phyloP scores from a whole-genome alignment of 2,329 filamentous ascomycete genomes.

The Paramyrothecium roridum region DNA sequence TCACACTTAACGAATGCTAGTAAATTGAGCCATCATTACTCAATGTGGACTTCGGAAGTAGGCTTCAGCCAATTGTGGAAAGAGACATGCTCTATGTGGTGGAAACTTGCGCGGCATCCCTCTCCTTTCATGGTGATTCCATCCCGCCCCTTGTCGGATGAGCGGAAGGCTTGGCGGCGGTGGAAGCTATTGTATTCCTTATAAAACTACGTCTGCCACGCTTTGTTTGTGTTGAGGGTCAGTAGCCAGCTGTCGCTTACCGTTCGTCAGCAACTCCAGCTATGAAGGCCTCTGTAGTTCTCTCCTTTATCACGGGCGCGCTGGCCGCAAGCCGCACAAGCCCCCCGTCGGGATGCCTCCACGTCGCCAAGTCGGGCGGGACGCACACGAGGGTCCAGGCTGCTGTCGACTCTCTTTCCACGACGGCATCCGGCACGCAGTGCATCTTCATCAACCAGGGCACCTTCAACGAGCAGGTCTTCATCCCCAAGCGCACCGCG shows the following conservation, averaged over 20 bases:
- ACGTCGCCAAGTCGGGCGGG: constrained; percentile 39
- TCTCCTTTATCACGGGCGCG: constrained; percentile 9
- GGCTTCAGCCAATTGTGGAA: neutral
- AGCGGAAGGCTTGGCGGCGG: neutral
- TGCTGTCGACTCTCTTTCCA: constrained; percentile 57
- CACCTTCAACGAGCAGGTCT: constrained; percentile 59
- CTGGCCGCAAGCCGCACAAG: constrained; percentile 30
- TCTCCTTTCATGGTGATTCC: neutral
- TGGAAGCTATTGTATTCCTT: neutral
- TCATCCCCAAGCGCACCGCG: constrained; percentile 42
- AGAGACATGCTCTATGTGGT: neutral
- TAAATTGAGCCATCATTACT: neutral
- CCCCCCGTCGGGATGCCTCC: constrained; percentile 46
- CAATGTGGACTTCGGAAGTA: neutral
- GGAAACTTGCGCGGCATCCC: neutral
- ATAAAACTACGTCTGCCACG: neutral
- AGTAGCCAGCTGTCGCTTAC: neutral
- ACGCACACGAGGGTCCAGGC: constrained; percentile 40
- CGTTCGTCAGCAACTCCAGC: constrained; percentile 1
- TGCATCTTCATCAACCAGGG: constrained; percentile 65
- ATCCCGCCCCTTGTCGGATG: neutral
- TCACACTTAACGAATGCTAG: neutral
- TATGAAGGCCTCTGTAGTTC: constrained; percentile 16
- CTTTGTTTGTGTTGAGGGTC: neutral
- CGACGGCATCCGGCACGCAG: constrained; percentile 42